Evolutionary conservation across 192 early-diverging fungal genomes (phyloP), one percentile per base, ranked within the genome.

Genomic region (Coemansia guatemalensis): DNA sequence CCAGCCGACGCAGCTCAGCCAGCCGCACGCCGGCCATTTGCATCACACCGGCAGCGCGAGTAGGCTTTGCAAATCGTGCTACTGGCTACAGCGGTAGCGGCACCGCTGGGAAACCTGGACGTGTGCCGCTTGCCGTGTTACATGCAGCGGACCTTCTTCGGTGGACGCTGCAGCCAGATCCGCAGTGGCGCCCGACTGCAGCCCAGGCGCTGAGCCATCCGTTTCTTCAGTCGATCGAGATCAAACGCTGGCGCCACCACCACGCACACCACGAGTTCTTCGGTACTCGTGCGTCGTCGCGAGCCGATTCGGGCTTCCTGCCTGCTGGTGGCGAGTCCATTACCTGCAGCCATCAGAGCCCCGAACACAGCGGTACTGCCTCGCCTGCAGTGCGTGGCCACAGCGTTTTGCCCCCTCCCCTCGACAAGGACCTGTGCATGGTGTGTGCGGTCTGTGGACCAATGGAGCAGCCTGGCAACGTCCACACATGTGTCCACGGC

Each of bases 141-240:
- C 82, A 86, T 48, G 90, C 86, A 0, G 88, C 85, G 0, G 87
- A 88, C 64, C 68, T 92, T 22, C 74, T 92, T 23, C 73, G 65
- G 33, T 73, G 73, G 60, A 74, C 86, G 58, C 68, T 92, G 59
- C 78, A 85, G 44, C 61, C 83, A 12, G 73, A 88, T 44, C 81
- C 84, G 0, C 72, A 62, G 20, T 68, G 75, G 11, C 85, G 88
- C 22, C 84, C 84, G 27, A 84, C 85, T 3, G 85, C 88, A 0
- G 67, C 62, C 7, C 74, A 85, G 53, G 75, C 85, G 20, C 73
- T 90, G 18, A 58, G 53, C 20, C 86, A 88, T 44, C 86, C 88
- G 44, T 86, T 89, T 23, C 56, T 92, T 54, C 60, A 48, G 18
- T 64, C 65, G 1, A 24, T 67, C 18, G 64, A 61, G 26, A 53